Evolutionary conservation across 1,139 yeast species (phyloP), one percentile per base, ranked within the genome.

Genomic region (Chernovozyma aurita): DNA sequence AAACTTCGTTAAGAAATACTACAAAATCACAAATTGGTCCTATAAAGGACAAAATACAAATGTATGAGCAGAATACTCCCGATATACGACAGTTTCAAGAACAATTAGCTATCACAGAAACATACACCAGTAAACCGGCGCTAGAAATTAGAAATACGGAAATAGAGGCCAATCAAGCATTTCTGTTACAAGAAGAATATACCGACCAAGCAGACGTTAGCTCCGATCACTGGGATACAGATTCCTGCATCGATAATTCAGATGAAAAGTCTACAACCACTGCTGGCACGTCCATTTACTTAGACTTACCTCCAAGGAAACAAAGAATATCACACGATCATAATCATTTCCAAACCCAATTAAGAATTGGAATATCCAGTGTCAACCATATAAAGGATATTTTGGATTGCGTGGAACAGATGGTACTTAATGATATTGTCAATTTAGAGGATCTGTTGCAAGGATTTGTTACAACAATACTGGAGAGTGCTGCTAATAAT

Each of bases 401-500:
- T 29, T 31, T 48, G 20, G 46, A 43, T 13, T 48, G 50, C 29
- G 29, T 48, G 14, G 37, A 42, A 20, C 50, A 46, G 25, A 43
- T 47, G 47, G 42, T 42, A 13, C 12, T 21, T 8, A 36, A 41
- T 27, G 50, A 48, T 24, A 42, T 26, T 6, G 41, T 28, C 8
- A 33, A 35, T 25, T 40, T 48, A 11, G 43, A 38, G 27, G 17
- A 32, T n/a, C 32, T 32, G 15, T 34, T 48, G 28, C 35, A 35
- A 16, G 30, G 29, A 13, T 35, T 45, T 7, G 33, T 37, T 4
- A 32, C 17, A 8, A 37, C 28, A 4, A 29, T 48, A 3, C 32
- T 24, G 14, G 24, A 24, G 11, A 39, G 45, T 13, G 39, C 40
- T 16, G 45, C 46, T n/a, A 32, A 37, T 36, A 47, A 48, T 29